Percentiles rank a stretch among this genome's conserved stretches.
phyloP scores from a whole-genome alignment of 139 green algal genomes.

The Dunaliella primolecta region DNA sequence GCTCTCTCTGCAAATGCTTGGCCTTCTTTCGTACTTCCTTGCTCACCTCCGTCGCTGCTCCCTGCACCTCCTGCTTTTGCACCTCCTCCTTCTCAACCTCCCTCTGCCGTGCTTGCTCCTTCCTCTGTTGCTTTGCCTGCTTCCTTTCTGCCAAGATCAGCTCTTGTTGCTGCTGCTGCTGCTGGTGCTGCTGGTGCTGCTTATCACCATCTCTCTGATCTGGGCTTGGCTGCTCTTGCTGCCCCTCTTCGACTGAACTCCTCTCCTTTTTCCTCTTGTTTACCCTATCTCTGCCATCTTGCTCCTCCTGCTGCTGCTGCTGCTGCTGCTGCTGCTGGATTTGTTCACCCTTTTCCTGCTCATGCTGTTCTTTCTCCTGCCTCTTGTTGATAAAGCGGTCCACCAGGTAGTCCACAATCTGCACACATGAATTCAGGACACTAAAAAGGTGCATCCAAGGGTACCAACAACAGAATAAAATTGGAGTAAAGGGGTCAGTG shows the following conservation, averaged over 20 bases:
- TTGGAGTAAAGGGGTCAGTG: no score
- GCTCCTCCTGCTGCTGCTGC: background rate
- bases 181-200: no score
- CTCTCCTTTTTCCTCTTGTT: background rate
- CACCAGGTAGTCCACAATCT: slow-evolving; percentile 11
- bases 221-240: background rate
- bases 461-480: no score
- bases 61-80: no score
- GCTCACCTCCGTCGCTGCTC: no score
- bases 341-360: background rate
- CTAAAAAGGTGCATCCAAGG: background rate
- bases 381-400: background rate
- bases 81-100: background rate
- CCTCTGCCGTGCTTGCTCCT: background rate
- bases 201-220: no score
- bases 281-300: background rate
- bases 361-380: background rate
- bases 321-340: background rate
- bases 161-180: no score
- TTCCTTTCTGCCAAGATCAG: no score
- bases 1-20: background rate
- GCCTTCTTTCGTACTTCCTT: slow-evolving; percentile 18
- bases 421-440: background rate
- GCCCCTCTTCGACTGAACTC: background rate
- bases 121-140: no score